phyloP scores from a whole-genome alignment of 176 grass and related monocot species.

The Triticum monococcum region DNA sequence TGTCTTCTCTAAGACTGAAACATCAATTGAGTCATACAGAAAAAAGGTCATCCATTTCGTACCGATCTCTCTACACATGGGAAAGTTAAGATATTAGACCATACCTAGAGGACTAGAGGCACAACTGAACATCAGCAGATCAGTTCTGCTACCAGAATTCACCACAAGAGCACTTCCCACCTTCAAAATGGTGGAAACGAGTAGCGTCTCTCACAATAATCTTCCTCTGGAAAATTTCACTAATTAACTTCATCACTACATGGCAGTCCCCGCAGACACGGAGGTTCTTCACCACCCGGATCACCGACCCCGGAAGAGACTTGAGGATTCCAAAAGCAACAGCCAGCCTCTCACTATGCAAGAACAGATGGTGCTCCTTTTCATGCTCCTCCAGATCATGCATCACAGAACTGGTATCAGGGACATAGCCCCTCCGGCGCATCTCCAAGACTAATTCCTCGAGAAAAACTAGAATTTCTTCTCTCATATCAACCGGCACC shows the following conservation, averaged over 20 bases:
- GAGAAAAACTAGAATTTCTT: slow-evolving; percentile 65
- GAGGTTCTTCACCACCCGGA: slow-evolving; percentile 77
- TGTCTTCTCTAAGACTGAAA: slow-evolving; percentile 7
- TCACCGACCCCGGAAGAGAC: slow-evolving; percentile 56
- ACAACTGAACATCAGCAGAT: slow-evolving; percentile 25
- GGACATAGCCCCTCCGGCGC: slow-evolving; percentile 73
- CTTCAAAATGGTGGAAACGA: slow-evolving; percentile 73
- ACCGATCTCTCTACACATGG: neutral
- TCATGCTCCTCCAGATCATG: slow-evolving; percentile 93
- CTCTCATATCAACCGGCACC: slow-evolving; percentile 48
- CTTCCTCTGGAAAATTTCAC: slow-evolving; percentile 49
- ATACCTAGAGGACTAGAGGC: slow-evolving; percentile 16
- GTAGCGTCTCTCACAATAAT: slow-evolving; percentile 63
- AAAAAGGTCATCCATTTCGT: neutral
- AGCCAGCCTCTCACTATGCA: slow-evolving; percentile 89
- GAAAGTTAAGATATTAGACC: neutral
- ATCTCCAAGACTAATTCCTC: slow-evolving; percentile 53
- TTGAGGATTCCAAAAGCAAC: slow-evolving; percentile 77
- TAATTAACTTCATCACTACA: slow-evolving; percentile 68
- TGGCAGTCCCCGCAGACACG: slow-evolving; percentile 67
- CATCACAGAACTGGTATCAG: slow-evolving; percentile 85
- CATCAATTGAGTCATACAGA: neutral
- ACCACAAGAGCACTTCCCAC: slow-evolving; percentile 61
- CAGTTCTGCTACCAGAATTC: slow-evolving; percentile 70
- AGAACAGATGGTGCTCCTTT: slow-evolving; percentile 80